Evolutionary conservation across 1,284 basidiomycete species (phyloP).

Genomic region (Austroboletus niveus): DNA sequence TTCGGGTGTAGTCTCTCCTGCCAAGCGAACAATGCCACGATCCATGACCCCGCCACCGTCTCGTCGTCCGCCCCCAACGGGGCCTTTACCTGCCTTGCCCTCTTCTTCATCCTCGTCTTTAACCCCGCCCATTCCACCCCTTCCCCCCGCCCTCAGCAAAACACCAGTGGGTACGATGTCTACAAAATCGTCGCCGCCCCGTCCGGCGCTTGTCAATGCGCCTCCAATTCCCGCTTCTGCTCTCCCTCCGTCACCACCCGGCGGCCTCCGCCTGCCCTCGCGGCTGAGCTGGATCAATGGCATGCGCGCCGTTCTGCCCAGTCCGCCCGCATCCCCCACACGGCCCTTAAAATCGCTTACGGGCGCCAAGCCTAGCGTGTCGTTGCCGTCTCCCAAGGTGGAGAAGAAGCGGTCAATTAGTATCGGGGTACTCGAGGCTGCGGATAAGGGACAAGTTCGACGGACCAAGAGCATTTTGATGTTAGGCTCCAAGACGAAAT

Average conservation of each 20-base stretch:
- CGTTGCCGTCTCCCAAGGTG: constrained; percentile 11
- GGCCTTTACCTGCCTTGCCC: constrained; percentile 32
- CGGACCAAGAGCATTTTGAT: constrained; percentile 34
- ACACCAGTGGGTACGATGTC: constrained; percentile 10
- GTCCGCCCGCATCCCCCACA: constrained; percentile 31
- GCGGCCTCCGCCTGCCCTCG: constrained; percentile 31
- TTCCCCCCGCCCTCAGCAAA: constrained; percentile 21
- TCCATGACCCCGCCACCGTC: constrained; percentile 26
- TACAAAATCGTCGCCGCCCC: constrained; percentile 6
- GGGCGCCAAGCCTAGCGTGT: constrained; percentile 2
- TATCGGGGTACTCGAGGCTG: constrained; percentile 31
- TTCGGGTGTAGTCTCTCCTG: constrained; percentile 9
- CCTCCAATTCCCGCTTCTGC: constrained; percentile 9
- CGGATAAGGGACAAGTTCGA: constrained; percentile 24
- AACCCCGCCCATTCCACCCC: constrained; percentile 27
- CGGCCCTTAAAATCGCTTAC: constrained; percentile 12
- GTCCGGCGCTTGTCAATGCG: constrained; percentile 6
- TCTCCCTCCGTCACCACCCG: constrained; percentile 28
- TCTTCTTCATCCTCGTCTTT: neutral
- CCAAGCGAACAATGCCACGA: constrained; percentile 24
- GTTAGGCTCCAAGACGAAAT: constrained; percentile 32
- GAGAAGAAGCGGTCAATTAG: constrained; percentile 18
- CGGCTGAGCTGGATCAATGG: constrained; percentile 31
- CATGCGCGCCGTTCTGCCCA: constrained; percentile 29
- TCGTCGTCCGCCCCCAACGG: constrained; percentile 27